Conservation (phyloP, 192 early-diverging fungal genomes). For the Entomortierella beljakovae region DNA sequence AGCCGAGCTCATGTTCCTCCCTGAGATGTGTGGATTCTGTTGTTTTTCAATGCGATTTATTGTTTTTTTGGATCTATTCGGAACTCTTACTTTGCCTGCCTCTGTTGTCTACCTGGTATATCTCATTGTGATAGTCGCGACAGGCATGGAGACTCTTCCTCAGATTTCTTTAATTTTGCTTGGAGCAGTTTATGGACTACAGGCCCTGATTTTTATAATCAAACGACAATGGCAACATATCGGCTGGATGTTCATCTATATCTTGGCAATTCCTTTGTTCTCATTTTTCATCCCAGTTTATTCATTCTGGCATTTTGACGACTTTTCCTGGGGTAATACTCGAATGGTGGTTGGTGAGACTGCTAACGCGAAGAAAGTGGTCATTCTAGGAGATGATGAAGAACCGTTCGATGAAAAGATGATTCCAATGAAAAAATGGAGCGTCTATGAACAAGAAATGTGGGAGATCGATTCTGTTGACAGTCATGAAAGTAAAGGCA, state of each 20-base stretch:
- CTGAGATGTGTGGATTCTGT: conserved; percentile 94
- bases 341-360: conserved; percentile 83
- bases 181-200: conserved; percentile 88
- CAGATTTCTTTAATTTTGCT: conserved; percentile 84
- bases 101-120: conserved; percentile 86
- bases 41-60: conserved; percentile 99
- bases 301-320: conserved; percentile 99
- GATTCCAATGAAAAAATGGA: conserved; percentile 90
- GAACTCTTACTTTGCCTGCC: conserved; percentile 80
- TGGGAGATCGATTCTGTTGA: conserved; percentile 72
- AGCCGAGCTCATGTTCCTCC: conserved; percentile 86
- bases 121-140: conserved; percentile 77
- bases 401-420: conserved; percentile 88
- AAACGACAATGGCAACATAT: conserved; percentile 81
- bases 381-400: conserved; percentile 76
- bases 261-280: conserved; percentile 92
- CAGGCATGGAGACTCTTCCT: conserved; percentile 75
- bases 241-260: conserved; percentile 89
- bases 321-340: conserved; percentile 99
- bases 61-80: conserved; percentile 92
- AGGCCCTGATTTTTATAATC: conserved; percentile 72
- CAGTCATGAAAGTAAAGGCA: conserved; percentile 62
- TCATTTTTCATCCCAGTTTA: conserved; percentile 94
- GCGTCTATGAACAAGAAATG: conserved; percentile 85
- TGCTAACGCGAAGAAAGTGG: conserved; percentile 66